Evolutionary conservation across 2,329 filamentous ascomycete genomes (phyloP).

Genomic region (Fusarium sublunatum): DNA sequence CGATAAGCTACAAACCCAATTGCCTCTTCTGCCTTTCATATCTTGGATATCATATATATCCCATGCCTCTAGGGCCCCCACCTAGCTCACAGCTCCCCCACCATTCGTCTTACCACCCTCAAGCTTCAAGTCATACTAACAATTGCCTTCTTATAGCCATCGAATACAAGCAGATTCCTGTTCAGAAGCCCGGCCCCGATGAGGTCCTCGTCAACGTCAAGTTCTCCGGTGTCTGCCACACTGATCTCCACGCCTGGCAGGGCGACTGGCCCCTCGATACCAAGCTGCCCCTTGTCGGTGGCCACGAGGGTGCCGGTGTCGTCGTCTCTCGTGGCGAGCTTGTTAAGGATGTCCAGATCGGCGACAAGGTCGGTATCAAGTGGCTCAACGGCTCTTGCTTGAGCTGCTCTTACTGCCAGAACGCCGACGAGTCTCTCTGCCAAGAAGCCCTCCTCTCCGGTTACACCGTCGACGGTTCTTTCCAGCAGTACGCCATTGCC

Average conservation of each 20-base stretch:
- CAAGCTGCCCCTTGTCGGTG: constrained; percentile 88
- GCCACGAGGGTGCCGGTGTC: constrained; percentile 81
- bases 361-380: constrained; percentile 89
- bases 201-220: constrained; percentile 94
- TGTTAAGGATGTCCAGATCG: constrained; percentile 81
- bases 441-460: constrained; percentile 79
- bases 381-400: constrained; percentile 93
- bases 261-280: constrained; percentile 89
- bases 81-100: constrained; percentile 30
- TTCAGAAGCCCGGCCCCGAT: constrained; percentile 83
- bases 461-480: constrained; percentile 91
- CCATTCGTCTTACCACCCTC: constrained; percentile 20
- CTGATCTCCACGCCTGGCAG: constrained; percentile 81
- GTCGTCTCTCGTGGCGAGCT: constrained; percentile 84
- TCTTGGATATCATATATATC: constrained; percentile 21
- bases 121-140: constrained; percentile 22
- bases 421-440: constrained; percentile 86
- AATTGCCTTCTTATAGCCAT: constrained; percentile 58
- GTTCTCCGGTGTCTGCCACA: constrained; percentile 92
- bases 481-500: constrained; percentile 91
- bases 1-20: constrained; percentile 12
- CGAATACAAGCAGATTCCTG: constrained; percentile 83
- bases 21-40: constrained; percentile 17
- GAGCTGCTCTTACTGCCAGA: constrained; percentile 83
- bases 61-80: constrained; percentile 25